Evolutionary conservation across 148 eudicot species (phyloP), one percentile per base, ranked within the genome.

Genomic region (Chenopodium formosanum): DNA sequence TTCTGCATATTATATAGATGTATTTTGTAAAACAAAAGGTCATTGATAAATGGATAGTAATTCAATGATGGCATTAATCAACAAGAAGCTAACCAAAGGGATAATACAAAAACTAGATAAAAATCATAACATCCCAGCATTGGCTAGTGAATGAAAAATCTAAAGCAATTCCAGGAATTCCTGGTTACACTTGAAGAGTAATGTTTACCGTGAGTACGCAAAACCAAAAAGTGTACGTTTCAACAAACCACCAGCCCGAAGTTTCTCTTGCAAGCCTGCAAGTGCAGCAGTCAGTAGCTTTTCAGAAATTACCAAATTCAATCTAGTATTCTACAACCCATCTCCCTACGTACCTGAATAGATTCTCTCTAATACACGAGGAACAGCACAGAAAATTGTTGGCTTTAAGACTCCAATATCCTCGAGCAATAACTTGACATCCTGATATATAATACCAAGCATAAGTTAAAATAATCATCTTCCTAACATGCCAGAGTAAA

Each of bases 281-380:
- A 67, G 44, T 72, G 66, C 40, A 46, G 47, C 31, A 75, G 72
- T 75, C 70, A 60, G 47, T 19, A 64, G 74, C 50, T 76, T 20
- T 22, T 58, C 22, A 12, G 16, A 66, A 34, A 22, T 53, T 9
- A 63, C 22, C 46, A 77, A 23, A 48, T 34, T 58, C 16, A 25
- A 63, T 58, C 20, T 62, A 56, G 47, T 10, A 25, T 70, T 58
- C 20, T 62, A 56, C 7, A 17, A 44, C 19, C 46, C 44, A 25
- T n/a, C 32, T 73, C n/a, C n/a, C 62, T 25, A 47, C 37, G 53
- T 70, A 96, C 98, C 99, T 85, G 93, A 80, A 85, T 92, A 94
- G 47, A 96, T 90, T 90, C 98, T 88, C n/a, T 96, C 99, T 74
- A 94, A 83, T 11, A 96, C 99, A 46, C 99, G 97, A 77, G 99